These are phyloP conservation scores for Porphyrellus cyaneotinctus DNA, from an alignment of 768 basidiomycete species.

Conservation along the genomic window DNA sequence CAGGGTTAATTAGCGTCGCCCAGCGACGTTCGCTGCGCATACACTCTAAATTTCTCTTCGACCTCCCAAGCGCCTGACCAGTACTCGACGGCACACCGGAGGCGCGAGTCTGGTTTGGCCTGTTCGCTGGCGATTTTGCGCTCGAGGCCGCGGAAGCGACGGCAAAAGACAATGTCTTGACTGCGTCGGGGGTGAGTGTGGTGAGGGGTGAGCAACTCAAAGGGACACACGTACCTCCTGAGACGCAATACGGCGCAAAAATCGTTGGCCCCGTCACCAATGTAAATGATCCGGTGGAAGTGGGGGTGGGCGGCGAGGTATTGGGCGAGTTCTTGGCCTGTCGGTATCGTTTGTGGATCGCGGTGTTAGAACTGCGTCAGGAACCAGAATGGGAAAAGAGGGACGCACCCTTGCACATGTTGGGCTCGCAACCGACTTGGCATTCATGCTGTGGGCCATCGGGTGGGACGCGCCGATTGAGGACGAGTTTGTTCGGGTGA, in stretches of 20 bases:
- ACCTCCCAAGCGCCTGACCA: conserved; percentile 98
- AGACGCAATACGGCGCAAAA: conserved; percentile 89
- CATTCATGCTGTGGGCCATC: conserved; percentile 78
- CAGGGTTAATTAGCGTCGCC: not conserved
- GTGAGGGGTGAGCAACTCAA: not conserved
- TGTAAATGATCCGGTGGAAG: conserved; percentile 80
- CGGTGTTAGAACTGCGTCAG: no score
- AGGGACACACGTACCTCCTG: conserved; percentile 44
- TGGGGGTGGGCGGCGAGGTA: conserved; percentile 53
- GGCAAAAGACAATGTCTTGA: conserved; percentile 79
- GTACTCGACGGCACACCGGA: conserved; percentile 70
- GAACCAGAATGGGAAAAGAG: no score
- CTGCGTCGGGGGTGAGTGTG: conserved; percentile 34
- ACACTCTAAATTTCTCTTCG: conserved; percentile 66
- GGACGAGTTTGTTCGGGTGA: conserved; percentile 59
- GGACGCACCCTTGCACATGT: conserved; percentile 92
- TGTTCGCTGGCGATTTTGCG: conserved; percentile 67
- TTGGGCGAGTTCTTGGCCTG: conserved; percentile 89
- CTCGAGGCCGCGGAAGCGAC: conserved; percentile 74
- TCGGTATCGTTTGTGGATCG: no score
- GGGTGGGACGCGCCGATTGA: conserved; percentile 75
- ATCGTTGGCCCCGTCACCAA: conserved; percentile 95
- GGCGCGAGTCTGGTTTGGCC: conserved; percentile 41
- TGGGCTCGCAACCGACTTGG: conserved; percentile 82
- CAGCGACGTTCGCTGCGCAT: conserved; percentile 4